Evolutionary conservation across 352 stramenopile genomes (phyloP).

Genomic region (Phytophthora syringae): DNA sequence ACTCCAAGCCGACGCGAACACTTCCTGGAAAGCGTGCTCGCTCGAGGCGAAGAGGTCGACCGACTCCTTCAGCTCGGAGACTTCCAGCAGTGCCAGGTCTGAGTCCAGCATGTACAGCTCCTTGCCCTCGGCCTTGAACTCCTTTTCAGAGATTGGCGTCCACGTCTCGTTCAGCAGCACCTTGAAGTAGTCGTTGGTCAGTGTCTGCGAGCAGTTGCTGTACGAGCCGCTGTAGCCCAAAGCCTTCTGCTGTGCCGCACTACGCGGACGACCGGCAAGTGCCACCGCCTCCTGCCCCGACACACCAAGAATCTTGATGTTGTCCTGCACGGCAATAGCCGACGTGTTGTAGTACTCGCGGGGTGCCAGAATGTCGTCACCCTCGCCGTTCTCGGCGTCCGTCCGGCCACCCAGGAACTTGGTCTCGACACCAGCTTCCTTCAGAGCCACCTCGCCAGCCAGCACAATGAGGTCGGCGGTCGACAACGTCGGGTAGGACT

Average conservation of each 20-base stretch:
- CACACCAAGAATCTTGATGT: slow-evolving; percentile 93
- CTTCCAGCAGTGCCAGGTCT: slow-evolving; percentile 22
- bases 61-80: slow-evolving; percentile 19
- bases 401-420: too few relatives aligned
- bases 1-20: slow-evolving; percentile 21
- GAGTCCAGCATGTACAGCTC: slow-evolving; percentile 29
- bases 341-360: slow-evolving; percentile 82
- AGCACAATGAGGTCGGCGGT: too few relatives aligned
- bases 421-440: too few relatives aligned
- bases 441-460: too few relatives aligned
- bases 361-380: slow-evolving; percentile 87
- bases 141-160: slow-evolving; percentile 26
- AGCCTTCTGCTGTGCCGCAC: slow-evolving; percentile 88
- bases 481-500: too few relatives aligned
- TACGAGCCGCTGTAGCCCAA: slow-evolving; percentile 86
- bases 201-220: slow-evolving; percentile 72
- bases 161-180: slow-evolving; percentile 28
- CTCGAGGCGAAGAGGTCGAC: slow-evolving; percentile 23
- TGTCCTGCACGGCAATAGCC: slow-evolving; percentile 85
- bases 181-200: slow-evolving; percentile 70
- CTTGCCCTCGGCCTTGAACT: slow-evolving; percentile 28
- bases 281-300: slow-evolving; percentile 92
- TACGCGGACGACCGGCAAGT: slow-evolving; percentile 86
- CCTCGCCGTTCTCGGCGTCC: slow-evolving; percentile 65
- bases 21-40: slow-evolving; percentile 16